Base-by-base conservation (phyloP, 768 basidiomycete genomes). In the Suillus variegatus region DNA sequence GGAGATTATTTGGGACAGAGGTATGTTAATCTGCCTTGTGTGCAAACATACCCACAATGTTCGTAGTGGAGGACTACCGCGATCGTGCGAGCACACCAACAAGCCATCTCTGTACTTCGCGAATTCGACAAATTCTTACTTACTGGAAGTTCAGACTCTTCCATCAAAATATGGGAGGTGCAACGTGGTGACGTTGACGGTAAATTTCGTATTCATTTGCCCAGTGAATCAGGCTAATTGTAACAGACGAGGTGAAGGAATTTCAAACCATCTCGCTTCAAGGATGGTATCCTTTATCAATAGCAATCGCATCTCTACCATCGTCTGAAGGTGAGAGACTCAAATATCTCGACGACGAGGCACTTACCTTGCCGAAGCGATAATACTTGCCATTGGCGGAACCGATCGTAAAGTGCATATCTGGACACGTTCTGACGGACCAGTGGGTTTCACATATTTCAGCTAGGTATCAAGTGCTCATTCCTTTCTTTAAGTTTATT, bases 141-240 rank as follows among this genome's bases (percentile, higher is more conserved):
- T 3, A 94, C 93, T 0, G 95, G 93, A 1, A 88, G 92, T 18
- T 97, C 95, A 0, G 95, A 98, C 75, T 86, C 88, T 1, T 78
- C 79, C 1, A 82, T 96, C 51, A 94, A 92, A 75, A 79, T 93
- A 35, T 98, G 94, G 94, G 76, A 77, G 38, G 56, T 89, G 38
- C 22, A 55, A 32, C 49, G 71, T 64, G 64, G 67, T 63, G 66
- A 70, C 65, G 65, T 78, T 70, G 60, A 61, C 71, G 72, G 80
- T 82, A 74, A 35, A 25, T 16, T 56, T 9, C 9, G 49, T 14
- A 54, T 40, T 28, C 62, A 32, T 61, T 44, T 32, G 13, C 36
- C 40, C 36, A 41, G 46, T 64, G 69, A n/a, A 64, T 62, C 32
- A 56, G 62, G 28, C 35, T 63, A 18, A 67, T 60, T 54, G 36